These are phyloP conservation scores for Penicillium paneum DNA, from an alignment of 2,329 filamentous ascomycete species.

Conservation along the genomic window DNA sequence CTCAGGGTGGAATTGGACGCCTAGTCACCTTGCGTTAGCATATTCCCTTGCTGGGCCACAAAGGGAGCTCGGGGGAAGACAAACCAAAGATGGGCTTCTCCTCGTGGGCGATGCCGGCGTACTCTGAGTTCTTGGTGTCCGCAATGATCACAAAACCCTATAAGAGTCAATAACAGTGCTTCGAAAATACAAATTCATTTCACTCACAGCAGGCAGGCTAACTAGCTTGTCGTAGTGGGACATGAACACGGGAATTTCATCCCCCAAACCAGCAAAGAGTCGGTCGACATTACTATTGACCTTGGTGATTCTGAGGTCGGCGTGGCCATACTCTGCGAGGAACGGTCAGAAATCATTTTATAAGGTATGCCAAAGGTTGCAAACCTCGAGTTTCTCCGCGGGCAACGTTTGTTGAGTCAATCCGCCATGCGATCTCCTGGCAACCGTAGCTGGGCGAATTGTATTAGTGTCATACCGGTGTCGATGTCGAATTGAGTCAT, in stretches of 20 bases:
- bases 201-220: constrained; percentile 55
- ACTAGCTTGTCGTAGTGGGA: constrained; percentile 83
- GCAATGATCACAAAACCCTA: constrained; percentile 70
- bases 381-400: constrained; percentile 57
- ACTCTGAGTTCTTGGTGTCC: constrained; percentile 71
- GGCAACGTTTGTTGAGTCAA: constrained; percentile 63
- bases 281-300: constrained; percentile 64
- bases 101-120: constrained; percentile 66
- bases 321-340: constrained; percentile 63
- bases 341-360: constrained; percentile 2
- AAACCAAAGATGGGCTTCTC: constrained; percentile 42
- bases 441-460: constrained; percentile 50
- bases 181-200: neutral
- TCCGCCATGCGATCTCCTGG: constrained; percentile 71
- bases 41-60: neutral
- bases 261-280: constrained; percentile 73
- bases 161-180: constrained; percentile 2
- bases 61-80: neutral
- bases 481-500: constrained; percentile 5
- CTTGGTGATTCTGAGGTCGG: constrained; percentile 60
- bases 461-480: constrained; percentile 45
- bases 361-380: neutral
- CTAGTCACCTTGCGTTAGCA: constrained; percentile 9
- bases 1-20: constrained; percentile 88
- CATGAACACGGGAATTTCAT: constrained; percentile 76